Evolutionary conservation across 805 yeast species (phyloP).

Genomic region (Hanseniaspora hatyaiensis): DNA sequence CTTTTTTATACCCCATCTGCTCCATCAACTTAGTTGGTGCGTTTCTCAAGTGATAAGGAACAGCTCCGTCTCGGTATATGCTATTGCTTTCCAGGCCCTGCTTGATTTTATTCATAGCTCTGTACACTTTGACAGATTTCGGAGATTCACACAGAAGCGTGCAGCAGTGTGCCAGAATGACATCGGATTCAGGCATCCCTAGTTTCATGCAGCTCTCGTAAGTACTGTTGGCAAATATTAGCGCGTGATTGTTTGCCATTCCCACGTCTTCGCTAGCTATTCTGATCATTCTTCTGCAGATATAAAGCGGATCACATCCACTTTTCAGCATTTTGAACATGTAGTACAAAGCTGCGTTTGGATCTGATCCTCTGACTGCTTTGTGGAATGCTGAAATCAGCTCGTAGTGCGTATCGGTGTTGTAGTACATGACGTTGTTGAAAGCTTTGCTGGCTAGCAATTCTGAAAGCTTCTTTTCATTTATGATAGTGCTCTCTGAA

Average conservation of each 20-base stretch:
- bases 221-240: conserved; percentile 78
- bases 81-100: conserved; percentile 46
- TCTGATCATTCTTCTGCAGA: conserved; percentile 82
- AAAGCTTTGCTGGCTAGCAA: conserved; percentile 36
- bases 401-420: conserved; percentile 89
- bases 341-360: conserved; percentile 82
- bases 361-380: conserved; percentile 76
- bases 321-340: conserved; percentile 79
- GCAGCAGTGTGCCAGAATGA: conserved; percentile 82
- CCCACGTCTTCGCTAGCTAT: conserved; percentile 96
- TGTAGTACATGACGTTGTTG: conserved; percentile 51
- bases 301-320: conserved; percentile 86
- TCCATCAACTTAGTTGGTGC: conserved; percentile 91
- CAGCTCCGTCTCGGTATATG: conserved; percentile 36
- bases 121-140: conserved; percentile 75
- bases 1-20: conserved; percentile 72
- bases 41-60: conserved; percentile 74
- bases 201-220: conserved; percentile 79
- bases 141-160: conserved; percentile 77
- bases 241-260: conserved; percentile 62
- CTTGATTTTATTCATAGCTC: conserved; percentile 65
- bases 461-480: conserved; percentile 28
- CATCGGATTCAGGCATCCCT: conserved; percentile 91
- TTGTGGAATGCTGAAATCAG: conserved; percentile 93
- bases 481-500: conserved; percentile 26